Evolutionary conservation across 140 eudicot genomes (phyloP).

Genomic region (Ambrosia hybrid): DNA sequence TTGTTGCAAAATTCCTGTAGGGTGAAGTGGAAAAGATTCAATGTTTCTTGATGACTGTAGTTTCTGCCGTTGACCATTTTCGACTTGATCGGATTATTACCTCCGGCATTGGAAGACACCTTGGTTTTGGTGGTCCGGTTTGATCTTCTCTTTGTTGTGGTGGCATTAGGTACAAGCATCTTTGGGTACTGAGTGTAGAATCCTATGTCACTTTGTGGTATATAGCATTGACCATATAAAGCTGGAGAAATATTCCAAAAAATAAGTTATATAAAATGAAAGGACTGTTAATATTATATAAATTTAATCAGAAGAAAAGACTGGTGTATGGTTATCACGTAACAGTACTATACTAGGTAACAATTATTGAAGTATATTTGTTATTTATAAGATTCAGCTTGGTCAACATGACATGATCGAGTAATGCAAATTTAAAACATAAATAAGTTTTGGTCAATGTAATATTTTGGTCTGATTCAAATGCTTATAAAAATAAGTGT

Average conservation of each 20-base stretch:
- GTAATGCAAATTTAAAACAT: too few species aligned
- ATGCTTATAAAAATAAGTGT: not conserved
- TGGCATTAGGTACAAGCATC: conserved; percentile 18
- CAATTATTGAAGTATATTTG: not conserved
- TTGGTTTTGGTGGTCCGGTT: conserved; percentile 23
- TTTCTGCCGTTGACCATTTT: conserved; percentile 27
- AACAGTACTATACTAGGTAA: conserved; percentile 23
- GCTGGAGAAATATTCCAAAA: conserved; percentile 7
- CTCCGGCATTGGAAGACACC: conserved; percentile 12
- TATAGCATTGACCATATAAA: conserved; percentile 33
- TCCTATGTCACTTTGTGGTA: conserved; percentile 31
- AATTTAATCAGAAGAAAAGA: conserved; percentile 21
- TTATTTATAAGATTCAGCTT: not conserved
- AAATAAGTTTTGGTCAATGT: not conserved
- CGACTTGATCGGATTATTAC: conserved; percentile 22
- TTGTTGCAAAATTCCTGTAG: conserved; percentile 39
- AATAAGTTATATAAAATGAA: not conserved
- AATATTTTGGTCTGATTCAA: too few species aligned
- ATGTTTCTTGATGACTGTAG: conserved; percentile 32
- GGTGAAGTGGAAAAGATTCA: conserved; percentile 42
- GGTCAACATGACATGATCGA: not conserved
- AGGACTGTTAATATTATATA: conserved; percentile 13
- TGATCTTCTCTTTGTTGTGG: conserved; percentile 26
- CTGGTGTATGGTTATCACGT: conserved; percentile 14
- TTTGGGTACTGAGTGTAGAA: conserved; percentile 33